Evolutionary conservation across 2,329 filamentous ascomycete genomes (phyloP).

Genomic region (Sporothrix sp.): DNA sequence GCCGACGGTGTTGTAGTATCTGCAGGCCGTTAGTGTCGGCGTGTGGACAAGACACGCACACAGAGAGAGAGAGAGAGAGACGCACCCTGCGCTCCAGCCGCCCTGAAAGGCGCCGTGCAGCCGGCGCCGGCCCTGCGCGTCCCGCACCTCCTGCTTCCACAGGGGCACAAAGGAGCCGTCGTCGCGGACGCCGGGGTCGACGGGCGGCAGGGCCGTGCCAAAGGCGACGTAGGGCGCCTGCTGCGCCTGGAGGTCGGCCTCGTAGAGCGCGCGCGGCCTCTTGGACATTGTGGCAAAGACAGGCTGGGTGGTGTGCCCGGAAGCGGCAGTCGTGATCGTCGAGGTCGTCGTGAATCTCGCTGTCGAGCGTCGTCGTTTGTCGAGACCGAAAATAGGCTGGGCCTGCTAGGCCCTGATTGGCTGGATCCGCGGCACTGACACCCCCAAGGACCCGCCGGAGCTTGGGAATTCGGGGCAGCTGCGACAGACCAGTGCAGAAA

Average conservation of each 20-base stretch:
- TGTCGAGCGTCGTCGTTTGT: too few species aligned
- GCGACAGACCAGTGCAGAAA: too few species aligned
- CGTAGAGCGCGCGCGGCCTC: slow-evolving; percentile 68
- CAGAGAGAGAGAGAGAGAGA: too few species aligned
- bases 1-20: slow-evolving; percentile 95
- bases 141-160: slow-evolving; percentile 98
- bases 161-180: slow-evolving; percentile 86
- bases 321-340: neutral
- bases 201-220: slow-evolving; percentile 74
- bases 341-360: too few species aligned
- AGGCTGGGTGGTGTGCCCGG: too few species aligned
- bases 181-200: slow-evolving; percentile 67
- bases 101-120: slow-evolving; percentile 95
- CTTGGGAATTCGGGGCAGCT: too few species aligned
- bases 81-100: slow-evolving; percentile 94
- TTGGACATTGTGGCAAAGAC: slow-evolving; percentile 54
- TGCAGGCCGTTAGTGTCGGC: too few species aligned
- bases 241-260: slow-evolving; percentile 58
- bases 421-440: too few species aligned
- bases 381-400: too few species aligned
- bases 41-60: too few species aligned
- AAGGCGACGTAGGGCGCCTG: slow-evolving; percentile 68
- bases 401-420: too few species aligned
- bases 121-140: slow-evolving; percentile 81
- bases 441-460: too few species aligned